phyloP scores from a whole-genome alignment of 2,329 filamentous ascomycete species.

The Penicillium palitans region DNA sequence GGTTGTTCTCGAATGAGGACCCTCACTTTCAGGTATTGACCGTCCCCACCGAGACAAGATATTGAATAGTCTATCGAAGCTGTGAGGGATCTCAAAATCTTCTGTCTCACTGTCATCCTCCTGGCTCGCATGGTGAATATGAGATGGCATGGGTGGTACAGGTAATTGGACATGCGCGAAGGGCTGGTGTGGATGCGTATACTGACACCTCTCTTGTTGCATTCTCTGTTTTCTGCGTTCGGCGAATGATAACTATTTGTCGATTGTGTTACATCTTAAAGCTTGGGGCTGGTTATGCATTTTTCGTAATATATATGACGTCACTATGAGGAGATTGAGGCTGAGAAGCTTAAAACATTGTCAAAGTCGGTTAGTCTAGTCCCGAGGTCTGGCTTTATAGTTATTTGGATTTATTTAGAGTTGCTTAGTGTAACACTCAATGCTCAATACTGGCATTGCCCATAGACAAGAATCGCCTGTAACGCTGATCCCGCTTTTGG shows the following conservation, averaged over 20 bases:
- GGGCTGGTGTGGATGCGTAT: constrained; percentile 2
- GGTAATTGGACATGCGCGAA: constrained; percentile 9
- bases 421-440: no score
- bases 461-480: no score
- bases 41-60: background rate
- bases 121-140: constrained; percentile 1
- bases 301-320: background rate
- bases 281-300: no score
- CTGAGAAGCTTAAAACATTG: no score
- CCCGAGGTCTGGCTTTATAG: no score
- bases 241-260: background rate
- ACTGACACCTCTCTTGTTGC: background rate
- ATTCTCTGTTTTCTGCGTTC: background rate
- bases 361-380: no score
- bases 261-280: background rate
- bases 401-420: no score
- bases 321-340: background rate
- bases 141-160: background rate
- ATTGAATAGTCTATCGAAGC: background rate
- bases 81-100: background rate
- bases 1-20: background rate
- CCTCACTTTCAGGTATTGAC: constrained; percentile 3
- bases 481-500: no score
- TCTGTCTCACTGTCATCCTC: background rate
- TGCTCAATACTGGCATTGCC: no score